Base-by-base conservation (phyloP, 257 asterid genomes). In the Schizonepeta tenuifolia region DNA sequence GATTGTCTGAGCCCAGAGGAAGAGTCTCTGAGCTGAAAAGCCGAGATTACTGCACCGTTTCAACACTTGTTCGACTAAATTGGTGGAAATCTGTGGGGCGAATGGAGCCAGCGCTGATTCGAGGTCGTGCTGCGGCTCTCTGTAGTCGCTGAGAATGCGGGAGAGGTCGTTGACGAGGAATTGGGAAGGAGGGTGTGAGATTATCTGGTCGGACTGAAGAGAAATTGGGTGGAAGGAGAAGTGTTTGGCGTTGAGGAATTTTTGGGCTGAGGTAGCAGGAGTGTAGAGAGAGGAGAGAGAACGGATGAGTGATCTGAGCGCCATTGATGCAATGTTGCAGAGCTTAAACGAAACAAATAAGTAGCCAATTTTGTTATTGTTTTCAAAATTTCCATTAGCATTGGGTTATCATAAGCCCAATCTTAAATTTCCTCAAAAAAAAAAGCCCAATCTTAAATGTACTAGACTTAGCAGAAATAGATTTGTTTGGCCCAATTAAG, bases 1-100 rank as follows among this genome's bases (percentile, higher is more conserved):
- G 18, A 89, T 46, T 33, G 51, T 66, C 76, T 79, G 86, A 31
- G 96, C 95, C 99, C 97, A 94, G 1, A 81, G 78, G 36, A 94
- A 91, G 93, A 94, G 92, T 63, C 99, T 86, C 69, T 94, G 97
- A 31, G 97, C 96, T 13, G 99, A 86, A 59, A 91, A 91, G 3
- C 96, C 96, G 11, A 94, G 91, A 75, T 84, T 84, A 65, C 75
- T 89, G 82, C 99, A 91, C 50, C 98, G 80, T 66, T 88, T 91
- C 75, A 94, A 82, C 14, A 94, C 98, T 65, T 88, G 88, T 65
- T 91, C 97, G 36, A 94, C 95, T 51, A 88, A 35, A 51, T 75
- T 18, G 0, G 82, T 17, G 33, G 93, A 84, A 50, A 94, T 66
- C 2, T 74, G 60, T 15, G 90, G 41, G 26, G 73, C 69, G 66